Conservation (phyloP, 805 yeast genomes). For the Kazachstania africana region DNA sequence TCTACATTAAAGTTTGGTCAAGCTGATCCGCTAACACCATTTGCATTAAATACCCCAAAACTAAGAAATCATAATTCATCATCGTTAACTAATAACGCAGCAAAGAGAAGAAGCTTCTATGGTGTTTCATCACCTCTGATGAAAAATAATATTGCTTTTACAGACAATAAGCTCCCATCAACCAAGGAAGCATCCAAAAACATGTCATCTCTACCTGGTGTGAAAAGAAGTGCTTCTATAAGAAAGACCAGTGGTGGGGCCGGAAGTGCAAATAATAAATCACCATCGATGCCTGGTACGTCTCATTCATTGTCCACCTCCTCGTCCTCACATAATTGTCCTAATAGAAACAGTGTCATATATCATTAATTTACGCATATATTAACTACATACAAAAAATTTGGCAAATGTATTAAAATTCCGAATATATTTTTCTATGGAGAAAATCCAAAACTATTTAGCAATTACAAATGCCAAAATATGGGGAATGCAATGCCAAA, state of each 20-base stretch:
- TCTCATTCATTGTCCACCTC: no score
- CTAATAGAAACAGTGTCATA: no score
- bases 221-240: slow-evolving; percentile 7
- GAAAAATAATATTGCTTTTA: neutral
- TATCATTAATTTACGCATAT: no score
- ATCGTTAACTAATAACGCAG: neutral
- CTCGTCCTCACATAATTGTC: no score
- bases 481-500: slow-evolving; percentile 9
- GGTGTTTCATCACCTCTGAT: slow-evolving; percentile 2
- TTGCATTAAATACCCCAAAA: neutral
- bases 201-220: slow-evolving; percentile 9
- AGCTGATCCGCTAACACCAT: neutral
- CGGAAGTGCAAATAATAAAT: neutral
- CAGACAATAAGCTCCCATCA: neutral
- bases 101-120: slow-evolving; percentile 6
- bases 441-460: no score
- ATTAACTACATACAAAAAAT: no score
- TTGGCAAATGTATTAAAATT: no score
- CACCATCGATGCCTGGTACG: no score
- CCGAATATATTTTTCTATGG: no score
- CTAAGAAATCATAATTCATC: slow-evolving; percentile 1
- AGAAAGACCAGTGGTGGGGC: slow-evolving; percentile 5
- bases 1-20: slow-evolving; percentile 1
- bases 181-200: no score
- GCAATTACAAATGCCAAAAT: no score